A percentile compares a stretch with the other conserved stretches of the same genome.
These are phyloP conservation scores for Gautieria morchelliformis DNA, from an alignment of 768 basidiomycete genomes.

Conservation along the genomic window DNA sequence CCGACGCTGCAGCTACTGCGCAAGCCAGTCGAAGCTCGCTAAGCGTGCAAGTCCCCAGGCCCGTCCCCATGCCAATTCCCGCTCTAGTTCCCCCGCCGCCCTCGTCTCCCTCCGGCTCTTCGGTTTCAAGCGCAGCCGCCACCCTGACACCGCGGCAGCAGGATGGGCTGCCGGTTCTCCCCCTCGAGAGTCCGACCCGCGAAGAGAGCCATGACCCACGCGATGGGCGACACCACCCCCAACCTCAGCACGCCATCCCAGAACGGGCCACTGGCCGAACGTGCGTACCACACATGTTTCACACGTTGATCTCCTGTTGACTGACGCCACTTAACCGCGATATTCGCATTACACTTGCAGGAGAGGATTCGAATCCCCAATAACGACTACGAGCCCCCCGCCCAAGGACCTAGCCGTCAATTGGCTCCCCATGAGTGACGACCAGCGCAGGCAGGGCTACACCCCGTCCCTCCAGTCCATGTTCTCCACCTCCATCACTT, in stretches of 20 bases:
- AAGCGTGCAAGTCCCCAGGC: constrained; percentile 19
- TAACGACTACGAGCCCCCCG: constrained; percentile 67
- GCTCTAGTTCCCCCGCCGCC: constrained; percentile 17
- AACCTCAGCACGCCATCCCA: constrained; percentile 9
- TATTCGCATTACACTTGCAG: constrained; percentile 11
- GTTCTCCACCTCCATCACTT: constrained; percentile 37
- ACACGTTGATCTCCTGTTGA: neutral
- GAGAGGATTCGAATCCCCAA: constrained; percentile 39
- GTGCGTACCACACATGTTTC: constrained; percentile 11
- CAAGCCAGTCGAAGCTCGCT: constrained; percentile 30
- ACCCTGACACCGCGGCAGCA: neutral
- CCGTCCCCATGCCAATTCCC: constrained; percentile 18
- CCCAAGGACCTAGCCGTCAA: constrained; percentile 38
- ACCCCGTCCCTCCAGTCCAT: constrained; percentile 69
- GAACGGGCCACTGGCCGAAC: constrained; percentile 19
- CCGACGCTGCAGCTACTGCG: constrained; percentile 34
- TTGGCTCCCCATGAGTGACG: constrained; percentile 68
- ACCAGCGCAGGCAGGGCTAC: constrained; percentile 72
- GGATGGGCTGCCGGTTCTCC: constrained; percentile 27
- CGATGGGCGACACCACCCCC: constrained; percentile 20
- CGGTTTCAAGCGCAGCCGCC: neutral
- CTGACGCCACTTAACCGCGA: neutral
- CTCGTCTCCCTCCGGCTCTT: neutral
- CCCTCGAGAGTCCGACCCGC: constrained; percentile 55
- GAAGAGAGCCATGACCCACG: constrained; percentile 41